phyloP scores from a whole-genome alignment of 169 alveolate species.

The Plasmodium blacklocki region DNA sequence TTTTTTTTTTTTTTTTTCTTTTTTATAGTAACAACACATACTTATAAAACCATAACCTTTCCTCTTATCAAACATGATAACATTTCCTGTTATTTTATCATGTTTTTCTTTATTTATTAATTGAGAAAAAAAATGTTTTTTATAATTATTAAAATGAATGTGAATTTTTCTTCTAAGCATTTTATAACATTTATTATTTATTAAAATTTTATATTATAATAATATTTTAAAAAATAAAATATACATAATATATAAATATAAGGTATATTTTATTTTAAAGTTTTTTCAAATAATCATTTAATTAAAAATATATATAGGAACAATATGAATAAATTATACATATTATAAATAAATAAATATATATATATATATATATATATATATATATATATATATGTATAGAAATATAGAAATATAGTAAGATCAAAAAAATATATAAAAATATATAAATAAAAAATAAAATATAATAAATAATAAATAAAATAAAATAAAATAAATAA shows the following conservation, averaged over 20 bases:
- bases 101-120: conserved; percentile 18
- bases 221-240: conserved; percentile 5
- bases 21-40: background rate
- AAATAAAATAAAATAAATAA: no score
- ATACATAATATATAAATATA: background rate
- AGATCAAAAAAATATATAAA: no score
- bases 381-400: no score
- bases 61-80: conserved; percentile 31
- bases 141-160: background rate
- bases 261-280: no score
- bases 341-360: no score
- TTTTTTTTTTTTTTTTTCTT: background rate
- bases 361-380: no score
- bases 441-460: no score
- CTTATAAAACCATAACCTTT: conserved; percentile 74
- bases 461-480: no score
- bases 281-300: no score
- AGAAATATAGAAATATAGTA: no score
- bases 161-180: conserved; percentile 17
- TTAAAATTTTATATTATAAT: background rate
- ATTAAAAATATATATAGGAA: no score
- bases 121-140: conserved; percentile 10
- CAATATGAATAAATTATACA: no score
- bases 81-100: conserved; percentile 46
- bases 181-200: background rate